Evolutionary conservation across 1,284 basidiomycete species (phyloP), one percentile per base, ranked within the genome.

Genomic region (Rhodotorula sp.): DNA sequence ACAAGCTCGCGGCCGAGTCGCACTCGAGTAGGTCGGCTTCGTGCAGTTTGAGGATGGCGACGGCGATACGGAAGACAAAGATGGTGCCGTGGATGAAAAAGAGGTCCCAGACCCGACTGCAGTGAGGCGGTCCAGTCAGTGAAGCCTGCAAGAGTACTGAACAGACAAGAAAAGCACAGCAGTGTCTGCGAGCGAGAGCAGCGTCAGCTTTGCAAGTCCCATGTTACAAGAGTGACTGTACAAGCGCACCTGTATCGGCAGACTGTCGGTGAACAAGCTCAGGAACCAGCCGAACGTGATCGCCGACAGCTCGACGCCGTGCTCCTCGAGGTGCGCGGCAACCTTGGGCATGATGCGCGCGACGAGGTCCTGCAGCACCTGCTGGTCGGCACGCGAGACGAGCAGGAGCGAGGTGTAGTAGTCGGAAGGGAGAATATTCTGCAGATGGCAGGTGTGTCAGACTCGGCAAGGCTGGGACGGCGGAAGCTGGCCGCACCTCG

Each of bases 261-360:
- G 84, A 81, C 94, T 97, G 79, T 97, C 94, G 0, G 96, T 97
- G 80, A 97, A 99, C 25, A 99, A 84, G 9, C 92, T 95, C 52
- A 99, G 84, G 83, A 98, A 97, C 96, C 96, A 99, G 4, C 94
- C 95, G 83, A 98, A 98, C 70, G 93, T 97, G 68, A 98, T 92
- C 0, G 94, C 94, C 1, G 91, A 89, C 8, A 99, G 85, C 80
- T 99, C 95, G 3, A 98, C 89, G 3, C 90, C 91, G 0, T 97
- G 86, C 23, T 88, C 86, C 7, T 84, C 85, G 34, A 99, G 85
- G 79, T 98, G 94, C 0, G 83, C 80, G 64, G 89, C 86, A n/a
- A 78, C 58, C 21, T 72, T 89, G 0, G 96, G 96, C 27, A 90
- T 83, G 62, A 87, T 82, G 71, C 92, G 89, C 52, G 88, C 87